A percentile compares a stretch with the other conserved stretches of the same genome.
Evolutionary conservation across 2,329 filamentous ascomycete species (phyloP).

Genomic region (Xylaria sp.): DNA sequence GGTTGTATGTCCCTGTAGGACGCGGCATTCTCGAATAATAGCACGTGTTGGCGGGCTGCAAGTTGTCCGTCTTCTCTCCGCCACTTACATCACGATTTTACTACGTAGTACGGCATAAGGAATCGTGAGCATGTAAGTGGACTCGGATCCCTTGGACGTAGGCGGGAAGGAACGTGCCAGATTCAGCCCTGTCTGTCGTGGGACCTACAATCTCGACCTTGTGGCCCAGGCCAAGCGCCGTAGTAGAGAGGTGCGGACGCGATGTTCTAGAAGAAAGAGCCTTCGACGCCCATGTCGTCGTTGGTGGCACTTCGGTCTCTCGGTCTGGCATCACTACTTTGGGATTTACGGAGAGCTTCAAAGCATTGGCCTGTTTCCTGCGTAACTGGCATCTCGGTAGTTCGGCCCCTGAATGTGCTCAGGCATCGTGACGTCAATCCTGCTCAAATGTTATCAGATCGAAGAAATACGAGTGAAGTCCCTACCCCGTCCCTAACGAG

Average conservation of each 20-base stretch:
- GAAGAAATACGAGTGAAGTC: neutral
- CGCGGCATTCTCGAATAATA: neutral
- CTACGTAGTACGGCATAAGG: neutral
- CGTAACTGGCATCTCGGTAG: neutral
- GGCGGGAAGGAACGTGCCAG: conserved; percentile 2
- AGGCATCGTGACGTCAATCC: neutral
- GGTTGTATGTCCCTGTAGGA: neutral
- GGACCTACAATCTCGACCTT: conserved; percentile 23
- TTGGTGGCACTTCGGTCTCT: neutral
- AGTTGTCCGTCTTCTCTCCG: neutral
- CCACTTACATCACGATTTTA: neutral
- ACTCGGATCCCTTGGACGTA: conserved; percentile 7
- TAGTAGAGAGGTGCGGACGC: neutral
- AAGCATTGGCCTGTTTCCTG: neutral
- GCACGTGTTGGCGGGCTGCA: neutral
- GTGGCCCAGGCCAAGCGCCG: neutral
- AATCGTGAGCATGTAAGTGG: neutral
- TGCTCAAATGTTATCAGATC: neutral
- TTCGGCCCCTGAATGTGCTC: neutral
- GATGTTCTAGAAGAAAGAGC: conserved; percentile 11
- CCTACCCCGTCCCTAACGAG: conserved; percentile 37
- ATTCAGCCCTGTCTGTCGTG: conserved; percentile 2
- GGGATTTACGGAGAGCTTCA: neutral
- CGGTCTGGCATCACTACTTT: neutral
- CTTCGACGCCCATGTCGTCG: neutral